Base-by-base conservation (phyloP, 2,329 filamentous ascomycete genomes). In the Pseudopyrenochaeta lycopersici region DNA sequence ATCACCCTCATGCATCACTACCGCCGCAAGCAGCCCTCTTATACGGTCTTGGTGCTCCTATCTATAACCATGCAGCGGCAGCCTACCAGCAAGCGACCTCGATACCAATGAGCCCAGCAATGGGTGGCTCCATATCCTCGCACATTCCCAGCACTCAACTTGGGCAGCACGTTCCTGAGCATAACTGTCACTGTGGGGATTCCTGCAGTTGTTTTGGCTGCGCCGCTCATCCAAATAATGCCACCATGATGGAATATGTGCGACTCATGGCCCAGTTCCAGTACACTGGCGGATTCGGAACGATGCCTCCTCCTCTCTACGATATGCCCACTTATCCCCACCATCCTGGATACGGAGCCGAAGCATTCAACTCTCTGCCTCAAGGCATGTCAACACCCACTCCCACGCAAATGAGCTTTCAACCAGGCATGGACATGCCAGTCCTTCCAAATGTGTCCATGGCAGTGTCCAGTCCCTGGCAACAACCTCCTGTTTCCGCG, bases 141-240 rank as follows among this genome's bases (percentile, higher is more conserved):
- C 58, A 63, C 76, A 23, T 46, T 17, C 69, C 47, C 77, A 45
- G 48, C 11, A 54, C 56, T 18, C 64, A 77, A 40, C 70, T 52
- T 76, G 51, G 44, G 14, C 63, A 60, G 42, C 66, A 78, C 42
- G 77, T 73, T 48, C 63, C 61, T 2, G 75, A 73, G 33, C 80
- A 84, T 57, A 77, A 79, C 20, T 91, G 88, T 63, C 79, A 80
- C 42, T 91, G 88, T 66, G 88, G 88, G 17, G 84, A 88, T 48
- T 78, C 78, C 23, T 91, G 88, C 60, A 82, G 87, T 60, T 91
- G 88, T 66, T 77, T 90, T 31, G 88, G 87, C 10, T 91, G 88
- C 67, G 81, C 86, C 4, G 85, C 84, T 2, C 88, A 90, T 68
- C 86, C 88, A 11, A 88, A 87, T 66, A 90, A 90, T 61, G 80